Evolutionary conservation across 495 filamentous ascomycete genomes (phyloP).

Genomic region (Talaromyces stipitatus): DNA sequence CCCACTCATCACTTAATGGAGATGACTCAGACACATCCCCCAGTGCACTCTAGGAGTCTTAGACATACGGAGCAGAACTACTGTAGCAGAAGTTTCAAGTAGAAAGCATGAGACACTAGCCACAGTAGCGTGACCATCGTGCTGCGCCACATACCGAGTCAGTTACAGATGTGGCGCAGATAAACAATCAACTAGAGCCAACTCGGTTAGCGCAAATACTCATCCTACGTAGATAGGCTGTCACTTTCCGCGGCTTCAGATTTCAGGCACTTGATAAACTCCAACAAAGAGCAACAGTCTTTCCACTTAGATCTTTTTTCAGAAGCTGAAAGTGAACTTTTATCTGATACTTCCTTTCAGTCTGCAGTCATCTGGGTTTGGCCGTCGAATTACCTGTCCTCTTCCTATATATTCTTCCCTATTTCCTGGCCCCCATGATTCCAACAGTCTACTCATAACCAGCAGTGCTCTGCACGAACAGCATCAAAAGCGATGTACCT

Average conservation of each 20-base stretch:
- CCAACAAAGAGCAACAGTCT: background rate
- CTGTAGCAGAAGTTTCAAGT: too few species aligned
- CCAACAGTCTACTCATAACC: background rate
- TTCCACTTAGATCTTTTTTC: too few species aligned
- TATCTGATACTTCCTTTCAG: background rate
- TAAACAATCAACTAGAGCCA: background rate
- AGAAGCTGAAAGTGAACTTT: too few species aligned
- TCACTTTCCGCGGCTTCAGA: background rate
- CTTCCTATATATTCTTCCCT: background rate
- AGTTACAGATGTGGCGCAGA: background rate
- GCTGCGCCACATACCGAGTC: background rate
- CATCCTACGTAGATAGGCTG: background rate
- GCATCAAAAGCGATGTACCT: constrained; percentile 19
- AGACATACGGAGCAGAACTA: too few species aligned
- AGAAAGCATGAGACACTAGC: background rate
- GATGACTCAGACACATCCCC: too few species aligned
- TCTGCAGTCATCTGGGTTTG: background rate
- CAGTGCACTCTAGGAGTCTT: too few species aligned
- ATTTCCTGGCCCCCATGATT: background rate
- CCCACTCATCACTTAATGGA: too few species aligned
- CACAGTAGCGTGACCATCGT: background rate
- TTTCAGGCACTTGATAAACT: background rate
- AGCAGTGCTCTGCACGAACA: constrained; percentile 1
- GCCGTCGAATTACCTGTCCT: background rate
- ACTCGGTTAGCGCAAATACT: background rate